Evolutionary conservation across 306 rosid species (phyloP).

Genomic region (Oxytropis ochrocephala): DNA sequence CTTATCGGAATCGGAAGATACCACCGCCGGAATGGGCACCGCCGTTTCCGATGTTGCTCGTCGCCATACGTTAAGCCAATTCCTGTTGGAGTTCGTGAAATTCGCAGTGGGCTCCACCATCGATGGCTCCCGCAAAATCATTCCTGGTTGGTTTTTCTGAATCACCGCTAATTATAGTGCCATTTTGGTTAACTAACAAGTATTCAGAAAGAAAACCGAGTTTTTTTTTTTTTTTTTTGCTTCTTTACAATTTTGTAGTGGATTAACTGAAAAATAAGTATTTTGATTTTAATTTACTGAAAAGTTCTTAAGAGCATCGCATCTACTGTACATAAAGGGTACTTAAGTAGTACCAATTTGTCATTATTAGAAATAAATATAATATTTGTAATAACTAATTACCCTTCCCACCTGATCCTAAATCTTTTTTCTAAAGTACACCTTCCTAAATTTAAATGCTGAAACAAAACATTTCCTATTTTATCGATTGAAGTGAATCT

Average conservation of each 20-base stretch:
- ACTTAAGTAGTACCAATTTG: too few species aligned
- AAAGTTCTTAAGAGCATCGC: too few species aligned
- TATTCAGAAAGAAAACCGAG: not conserved
- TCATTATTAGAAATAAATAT: too few species aligned
- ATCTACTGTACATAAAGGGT: too few species aligned
- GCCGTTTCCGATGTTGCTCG: constrained; percentile 9
- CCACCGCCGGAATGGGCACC: constrained; percentile 38
- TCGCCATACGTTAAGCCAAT: constrained; percentile 27
- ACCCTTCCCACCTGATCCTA: too few species aligned
- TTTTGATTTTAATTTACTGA: not conserved
- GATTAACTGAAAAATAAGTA: not conserved
- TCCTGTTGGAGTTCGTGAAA: constrained; percentile 46
- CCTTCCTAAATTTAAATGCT: too few species aligned
- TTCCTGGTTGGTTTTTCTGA: constrained; percentile 40
- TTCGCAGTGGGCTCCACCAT: constrained; percentile 58
- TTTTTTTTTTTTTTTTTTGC: not conserved
- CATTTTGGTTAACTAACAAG: not conserved
- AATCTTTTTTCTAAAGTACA: too few species aligned
- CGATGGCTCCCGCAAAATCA: constrained; percentile 41
- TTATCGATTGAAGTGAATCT: too few species aligned
- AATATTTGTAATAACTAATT: too few species aligned
- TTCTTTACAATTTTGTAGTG: not conserved
- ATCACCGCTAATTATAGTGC: not conserved
- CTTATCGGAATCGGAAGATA: not conserved
- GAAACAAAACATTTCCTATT: too few species aligned